Conservation (phyloP, 345 rosid species). For the Anastatica hierochuntica region DNA sequence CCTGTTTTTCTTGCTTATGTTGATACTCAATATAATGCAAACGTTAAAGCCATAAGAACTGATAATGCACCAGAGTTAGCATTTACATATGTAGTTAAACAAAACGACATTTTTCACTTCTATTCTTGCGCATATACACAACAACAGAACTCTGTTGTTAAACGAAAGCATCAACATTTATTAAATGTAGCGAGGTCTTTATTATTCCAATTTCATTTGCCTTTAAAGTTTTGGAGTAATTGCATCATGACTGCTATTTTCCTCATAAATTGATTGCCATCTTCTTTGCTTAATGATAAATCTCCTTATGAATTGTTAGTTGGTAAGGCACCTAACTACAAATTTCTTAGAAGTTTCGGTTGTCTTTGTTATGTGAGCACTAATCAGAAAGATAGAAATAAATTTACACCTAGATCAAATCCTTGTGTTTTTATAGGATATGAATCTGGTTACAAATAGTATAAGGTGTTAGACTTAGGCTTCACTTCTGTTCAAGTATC, state of each 20-base stretch:
- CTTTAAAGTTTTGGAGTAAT: not conserved
- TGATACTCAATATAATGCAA: not conserved
- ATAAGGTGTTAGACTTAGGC: not conserved
- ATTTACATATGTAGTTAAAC: too few relatives aligned
- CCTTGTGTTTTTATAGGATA: not conserved
- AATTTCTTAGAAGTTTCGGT: not conserved
- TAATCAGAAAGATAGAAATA: too few relatives aligned
- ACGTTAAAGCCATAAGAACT: not conserved
- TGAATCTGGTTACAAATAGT: not conserved
- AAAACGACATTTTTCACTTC: not conserved
- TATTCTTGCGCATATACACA: not conserved
- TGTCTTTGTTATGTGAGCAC: not conserved
- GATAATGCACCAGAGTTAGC: not conserved
- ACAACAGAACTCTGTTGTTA: not conserved
- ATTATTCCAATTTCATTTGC: not conserved
- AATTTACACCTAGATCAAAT: not conserved
- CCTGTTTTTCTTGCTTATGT: not conserved
- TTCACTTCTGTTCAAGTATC: not conserved
- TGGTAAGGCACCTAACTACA: not conserved
- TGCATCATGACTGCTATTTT: not conserved
- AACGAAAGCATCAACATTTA: not conserved
- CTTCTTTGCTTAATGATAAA: not conserved
- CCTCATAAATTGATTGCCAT: not conserved
- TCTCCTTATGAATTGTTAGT: not conserved
- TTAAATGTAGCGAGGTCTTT: not conserved